Percentiles rank a stretch among this genome's conserved stretches.
Evolutionary conservation across 768 basidiomycete genomes (phyloP).

Genomic region (Pleurotus citrinopileatus): DNA sequence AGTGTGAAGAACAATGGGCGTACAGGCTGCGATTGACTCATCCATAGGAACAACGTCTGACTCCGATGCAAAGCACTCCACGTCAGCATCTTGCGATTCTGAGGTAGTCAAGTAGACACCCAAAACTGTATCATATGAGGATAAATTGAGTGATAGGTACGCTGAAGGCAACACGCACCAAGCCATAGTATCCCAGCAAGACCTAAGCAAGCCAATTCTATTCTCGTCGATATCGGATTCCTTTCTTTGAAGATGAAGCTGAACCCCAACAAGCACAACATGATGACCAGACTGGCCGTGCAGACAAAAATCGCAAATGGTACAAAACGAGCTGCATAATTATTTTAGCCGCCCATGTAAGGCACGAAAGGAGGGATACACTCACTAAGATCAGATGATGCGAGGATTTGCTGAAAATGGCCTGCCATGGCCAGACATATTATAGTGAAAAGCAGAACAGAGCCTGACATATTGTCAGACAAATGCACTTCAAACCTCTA

Average conservation of each 20-base stretch:
- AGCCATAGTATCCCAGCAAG: conserved; percentile 79
- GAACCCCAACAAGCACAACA: conserved; percentile 68
- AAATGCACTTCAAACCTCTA: background rate
- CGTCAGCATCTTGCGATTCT: conserved; percentile 75
- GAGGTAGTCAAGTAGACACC: conserved; percentile 71
- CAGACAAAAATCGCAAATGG: conserved; percentile 85
- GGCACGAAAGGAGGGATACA: conserved; percentile 4
- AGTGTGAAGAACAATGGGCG: conserved; percentile 25
- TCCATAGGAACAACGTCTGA: conserved; percentile 49
- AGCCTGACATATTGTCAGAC: conserved; percentile 35
- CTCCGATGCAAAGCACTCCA: conserved; percentile 72
- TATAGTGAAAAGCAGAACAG: conserved; percentile 70
- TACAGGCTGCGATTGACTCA: conserved; percentile 61
- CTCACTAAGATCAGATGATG: conserved; percentile 80
- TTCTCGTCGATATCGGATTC: conserved; percentile 78
- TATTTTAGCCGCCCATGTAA: conserved; percentile 10
- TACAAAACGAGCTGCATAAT: conserved; percentile 70
- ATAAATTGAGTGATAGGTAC: conserved; percentile 3
- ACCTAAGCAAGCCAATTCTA: conserved; percentile 70
- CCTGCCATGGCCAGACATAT: conserved; percentile 79
- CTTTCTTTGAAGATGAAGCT: conserved; percentile 59
- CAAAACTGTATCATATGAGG: conserved; percentile 48
- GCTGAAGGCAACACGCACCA: conserved; percentile 49
- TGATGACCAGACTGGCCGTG: conserved; percentile 63
- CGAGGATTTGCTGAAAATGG: conserved; percentile 69